These are phyloP conservation scores for Microstroma glucosiphilum DNA, from an alignment of 1,284 basidiomycete genomes.

Conservation along the genomic window DNA sequence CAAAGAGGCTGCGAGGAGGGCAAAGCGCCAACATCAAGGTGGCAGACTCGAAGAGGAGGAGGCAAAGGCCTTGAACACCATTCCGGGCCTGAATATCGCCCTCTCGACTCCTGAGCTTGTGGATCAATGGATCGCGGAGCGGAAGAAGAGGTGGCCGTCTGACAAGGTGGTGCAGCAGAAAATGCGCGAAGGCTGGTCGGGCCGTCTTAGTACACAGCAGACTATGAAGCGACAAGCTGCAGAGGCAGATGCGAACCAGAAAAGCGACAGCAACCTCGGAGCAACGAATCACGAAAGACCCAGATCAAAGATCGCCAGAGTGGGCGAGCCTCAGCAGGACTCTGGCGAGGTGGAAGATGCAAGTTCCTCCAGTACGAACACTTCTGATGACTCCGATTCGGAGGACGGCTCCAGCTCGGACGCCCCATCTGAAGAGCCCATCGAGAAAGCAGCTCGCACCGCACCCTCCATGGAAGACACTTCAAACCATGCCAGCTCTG, in stretches of 20 bases:
- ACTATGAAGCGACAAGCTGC: neutral
- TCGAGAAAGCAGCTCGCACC: neutral
- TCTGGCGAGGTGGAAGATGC: neutral
- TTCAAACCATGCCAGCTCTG: neutral
- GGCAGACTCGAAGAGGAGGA: constrained; percentile 14
- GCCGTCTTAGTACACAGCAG: constrained; percentile 24
- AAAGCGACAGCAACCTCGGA: neutral
- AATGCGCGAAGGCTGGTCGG: constrained; percentile 19
- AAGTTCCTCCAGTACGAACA: neutral
- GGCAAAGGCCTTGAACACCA: constrained; percentile 37
- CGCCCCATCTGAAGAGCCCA: constrained; percentile 6
- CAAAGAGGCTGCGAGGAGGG: constrained; percentile 15
- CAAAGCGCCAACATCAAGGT: constrained; percentile 13
- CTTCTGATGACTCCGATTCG: constrained; percentile 7
- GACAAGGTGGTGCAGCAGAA: constrained; percentile 34
- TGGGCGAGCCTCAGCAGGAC: too few species aligned
- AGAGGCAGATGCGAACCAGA: neutral
- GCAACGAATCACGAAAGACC: neutral
- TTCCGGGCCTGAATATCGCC: constrained; percentile 45
- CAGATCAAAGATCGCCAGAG: neutral
- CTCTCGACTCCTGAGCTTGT: constrained; percentile 45
- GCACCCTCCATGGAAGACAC: neutral
- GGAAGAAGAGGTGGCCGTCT: constrained; percentile 46
- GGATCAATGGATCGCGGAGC: constrained; percentile 46
- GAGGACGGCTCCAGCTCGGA: constrained; percentile 11